Evolutionary conservation across 441 rosid genomes (phyloP).

Genomic region (Arabidopsis hybrid): DNA sequence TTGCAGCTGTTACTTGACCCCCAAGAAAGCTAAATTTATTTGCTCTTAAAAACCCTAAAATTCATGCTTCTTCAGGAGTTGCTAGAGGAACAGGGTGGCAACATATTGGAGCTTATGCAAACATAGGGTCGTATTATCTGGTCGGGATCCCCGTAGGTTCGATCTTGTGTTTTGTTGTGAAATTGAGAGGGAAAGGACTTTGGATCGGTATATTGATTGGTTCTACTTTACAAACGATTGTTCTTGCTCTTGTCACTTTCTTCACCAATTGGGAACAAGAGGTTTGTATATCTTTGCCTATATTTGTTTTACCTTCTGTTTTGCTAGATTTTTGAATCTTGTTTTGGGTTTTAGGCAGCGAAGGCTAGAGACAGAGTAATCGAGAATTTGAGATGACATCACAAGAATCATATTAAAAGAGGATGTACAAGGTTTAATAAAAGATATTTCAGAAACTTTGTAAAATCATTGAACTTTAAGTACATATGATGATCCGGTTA

Average conservation of each 20-base stretch:
- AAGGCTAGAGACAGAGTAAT: constrained; percentile 48
- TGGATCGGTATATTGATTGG: constrained; percentile 61
- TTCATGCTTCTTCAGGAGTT: constrained; percentile 46
- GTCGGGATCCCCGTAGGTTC: constrained; percentile 55
- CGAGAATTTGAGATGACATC: constrained; percentile 27
- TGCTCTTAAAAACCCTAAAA: not conserved
- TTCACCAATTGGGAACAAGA: constrained; percentile 58
- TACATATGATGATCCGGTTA: too few relatives aligned
- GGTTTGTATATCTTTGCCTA: constrained; percentile 44
- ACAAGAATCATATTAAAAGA: constrained; percentile 12
- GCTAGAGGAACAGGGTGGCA: constrained; percentile 71
- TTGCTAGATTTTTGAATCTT: not conserved
- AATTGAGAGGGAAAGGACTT: constrained; percentile 62
- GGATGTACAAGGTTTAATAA: constrained; percentile 22
- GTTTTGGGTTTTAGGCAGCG: constrained; percentile 33
- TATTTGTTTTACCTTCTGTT: too few relatives aligned
- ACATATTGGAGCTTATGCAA: constrained; percentile 54
- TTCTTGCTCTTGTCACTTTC: constrained; percentile 45
- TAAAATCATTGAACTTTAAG: not conserved
- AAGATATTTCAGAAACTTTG: constrained; percentile 15
- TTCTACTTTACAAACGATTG: constrained; percentile 41
- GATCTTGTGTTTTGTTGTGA: constrained; percentile 48
- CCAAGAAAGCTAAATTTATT: not conserved
- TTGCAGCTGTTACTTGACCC: not conserved
- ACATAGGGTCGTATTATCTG: constrained; percentile 61